phyloP scores from a whole-genome alignment of 2,329 filamentous ascomycete species.

The Canariomyces notabilis region DNA sequence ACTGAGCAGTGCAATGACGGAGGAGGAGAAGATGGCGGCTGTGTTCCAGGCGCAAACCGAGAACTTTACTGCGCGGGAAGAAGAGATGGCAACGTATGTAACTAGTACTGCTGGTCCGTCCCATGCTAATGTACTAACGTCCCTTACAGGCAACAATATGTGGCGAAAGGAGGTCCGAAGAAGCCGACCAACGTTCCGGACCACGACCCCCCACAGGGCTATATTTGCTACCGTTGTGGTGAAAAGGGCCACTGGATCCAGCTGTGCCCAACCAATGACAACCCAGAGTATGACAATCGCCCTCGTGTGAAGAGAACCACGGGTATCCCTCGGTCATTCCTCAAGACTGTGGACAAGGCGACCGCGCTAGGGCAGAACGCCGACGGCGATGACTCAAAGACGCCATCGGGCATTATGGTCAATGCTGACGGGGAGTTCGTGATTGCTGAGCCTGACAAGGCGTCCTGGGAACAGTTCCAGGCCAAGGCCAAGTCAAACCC shows the following conservation, averaged over 20 bases:
- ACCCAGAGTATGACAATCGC: slow-evolving; percentile 90
- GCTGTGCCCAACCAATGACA: slow-evolving; percentile 95
- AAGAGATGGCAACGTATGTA: slow-evolving; percentile 78
- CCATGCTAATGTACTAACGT: slow-evolving; percentile 24
- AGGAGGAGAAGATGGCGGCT: slow-evolving; percentile 88
- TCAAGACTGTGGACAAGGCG: slow-evolving; percentile 93
- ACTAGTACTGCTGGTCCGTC: background rate
- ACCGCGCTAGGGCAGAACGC: slow-evolving; percentile 68
- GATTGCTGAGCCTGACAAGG: slow-evolving; percentile 91
- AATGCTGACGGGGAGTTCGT: slow-evolving; percentile 98
- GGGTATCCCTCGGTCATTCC: slow-evolving; percentile 89
- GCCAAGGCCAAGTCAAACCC: slow-evolving; percentile 86
- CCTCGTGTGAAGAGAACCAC: slow-evolving; percentile 94
- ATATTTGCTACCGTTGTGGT: slow-evolving; percentile 93
- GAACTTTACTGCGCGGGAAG: slow-evolving; percentile 78
- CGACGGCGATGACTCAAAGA: slow-evolving; percentile 72
- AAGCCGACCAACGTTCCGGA: slow-evolving; percentile 74
- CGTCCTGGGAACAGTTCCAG: slow-evolving; percentile 94
- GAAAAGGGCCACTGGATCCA: slow-evolving; percentile 99
- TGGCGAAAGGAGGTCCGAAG: slow-evolving; percentile 59
- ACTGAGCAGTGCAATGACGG: slow-evolving; percentile 76
- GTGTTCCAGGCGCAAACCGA: slow-evolving; percentile 87
- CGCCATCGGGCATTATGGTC: slow-evolving; percentile 88
- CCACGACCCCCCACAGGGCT: slow-evolving; percentile 86
- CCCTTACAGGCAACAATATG: slow-evolving; percentile 53